Conservation (phyloP, 108 stramenopile species). For the Fragilaria crotonensis region DNA sequence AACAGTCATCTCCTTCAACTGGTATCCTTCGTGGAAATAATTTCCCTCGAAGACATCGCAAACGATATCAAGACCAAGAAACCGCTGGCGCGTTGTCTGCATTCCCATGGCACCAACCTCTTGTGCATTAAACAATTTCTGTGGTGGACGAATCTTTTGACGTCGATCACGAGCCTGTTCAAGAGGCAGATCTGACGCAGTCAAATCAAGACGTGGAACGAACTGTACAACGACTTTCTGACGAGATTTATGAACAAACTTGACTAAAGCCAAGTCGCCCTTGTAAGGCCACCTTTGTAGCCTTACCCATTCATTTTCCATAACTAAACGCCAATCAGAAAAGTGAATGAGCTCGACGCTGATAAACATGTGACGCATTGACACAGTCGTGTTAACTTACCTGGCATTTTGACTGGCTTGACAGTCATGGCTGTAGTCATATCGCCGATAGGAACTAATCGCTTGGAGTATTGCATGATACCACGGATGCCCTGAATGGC, state of each 20-base stretch:
- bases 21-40: constrained; percentile 90
- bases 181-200: constrained; percentile 53
- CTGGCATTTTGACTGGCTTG: constrained; percentile 78
- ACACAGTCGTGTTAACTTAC: constrained; percentile 28
- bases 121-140: constrained; percentile 90
- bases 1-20: constrained; percentile 91
- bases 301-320: constrained; percentile 93
- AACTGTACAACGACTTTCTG: constrained; percentile 86
- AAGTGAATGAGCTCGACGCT: neutral
- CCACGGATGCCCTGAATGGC: constrained; percentile 88
- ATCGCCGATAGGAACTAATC: constrained; percentile 83
- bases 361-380: neutral
- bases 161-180: constrained; percentile 77
- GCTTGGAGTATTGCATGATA: constrained; percentile 72
- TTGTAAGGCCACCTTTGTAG: constrained; percentile 91
- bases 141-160: constrained; percentile 77
- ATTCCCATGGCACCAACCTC: constrained; percentile 73
- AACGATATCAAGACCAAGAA: constrained; percentile 65
- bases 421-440: constrained; percentile 97
- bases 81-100: constrained; percentile 46
- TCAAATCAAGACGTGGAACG: constrained; percentile 90
- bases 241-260: constrained; percentile 83
- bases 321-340: constrained; percentile 34
- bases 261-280: constrained; percentile 93
- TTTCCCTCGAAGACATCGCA: constrained; percentile 88